Evolutionary conservation across 768 basidiomycete genomes (phyloP), one percentile per base, ranked within the genome.

Genomic region (Lactarius indigo): DNA sequence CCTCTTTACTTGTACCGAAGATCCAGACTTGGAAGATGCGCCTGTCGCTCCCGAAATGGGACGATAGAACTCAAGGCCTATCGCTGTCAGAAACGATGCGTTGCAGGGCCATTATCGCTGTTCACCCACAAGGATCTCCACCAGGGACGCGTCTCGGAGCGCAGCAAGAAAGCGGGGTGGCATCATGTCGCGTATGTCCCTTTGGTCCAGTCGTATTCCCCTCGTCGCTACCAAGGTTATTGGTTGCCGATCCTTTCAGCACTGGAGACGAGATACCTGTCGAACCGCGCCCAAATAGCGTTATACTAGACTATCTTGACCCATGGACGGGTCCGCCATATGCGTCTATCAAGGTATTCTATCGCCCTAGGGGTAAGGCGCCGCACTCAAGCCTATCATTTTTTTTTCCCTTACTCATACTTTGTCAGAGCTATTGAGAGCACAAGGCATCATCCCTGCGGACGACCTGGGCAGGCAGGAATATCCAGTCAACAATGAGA

Each of bases 151-250:
- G 17, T 63, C 39, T 63, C 62, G 1, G 54, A 57, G 41, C 54
- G 15, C 41, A 57, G 63, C 10, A 63, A 63, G 55, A 63, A 63
- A 23, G 63, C 63, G 23, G 62, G 62, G 56, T 63, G 63, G 63
- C 63, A 63, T 57, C 30, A 44, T n/a, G 31, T 63, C 7, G 42
- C 39, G 61, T 63, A 56, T 12, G 23, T 61, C 23, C 12, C 33
- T 61, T 47, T 30, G n/a, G 12, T 13, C 47, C 10, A n/a, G 28
- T 15, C n/a, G 2, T 47, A 17, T 23, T 17, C 23, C 31, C 31
- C 47, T 61, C 1, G 31, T 61, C 60, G 10, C 47, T 18, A 18
- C 10, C 26, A 47, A 23, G 28, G 5, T 28, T 13, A 12, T 52
- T 13, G 12, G 28, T 54, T 28, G 55, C 41, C 3, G 18, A 41